Evolutionary conservation across 345 rosid genomes (phyloP).

Genomic region (Ricinus communis): DNA sequence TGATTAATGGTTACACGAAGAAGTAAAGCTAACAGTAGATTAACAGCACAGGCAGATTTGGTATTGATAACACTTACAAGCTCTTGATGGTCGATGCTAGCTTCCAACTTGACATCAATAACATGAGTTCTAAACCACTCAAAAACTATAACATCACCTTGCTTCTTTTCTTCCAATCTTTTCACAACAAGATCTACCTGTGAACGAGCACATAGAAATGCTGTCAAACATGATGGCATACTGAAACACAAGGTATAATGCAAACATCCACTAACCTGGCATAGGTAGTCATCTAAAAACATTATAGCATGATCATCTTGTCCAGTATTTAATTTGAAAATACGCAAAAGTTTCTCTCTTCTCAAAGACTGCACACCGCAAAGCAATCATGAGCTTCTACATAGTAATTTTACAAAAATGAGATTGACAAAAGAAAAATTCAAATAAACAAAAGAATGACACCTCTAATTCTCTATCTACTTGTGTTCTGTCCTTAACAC

Average conservation of each 20-base stretch:
- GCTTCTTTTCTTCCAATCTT: slow-evolving; percentile 72
- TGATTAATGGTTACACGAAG: neutral
- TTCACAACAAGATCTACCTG: slow-evolving; percentile 55
- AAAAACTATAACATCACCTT: slow-evolving; percentile 51
- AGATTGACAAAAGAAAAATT: too few species aligned
- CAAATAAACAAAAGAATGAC: neutral
- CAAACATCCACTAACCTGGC: slow-evolving; percentile 72
- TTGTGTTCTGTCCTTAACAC: slow-evolving; percentile 76
- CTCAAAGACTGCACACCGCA: slow-evolving; percentile 46
- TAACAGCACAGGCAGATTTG: neutral
- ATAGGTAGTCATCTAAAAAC: slow-evolving; percentile 79
- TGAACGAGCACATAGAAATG: too few species aligned
- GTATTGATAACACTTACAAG: slow-evolving; percentile 54
- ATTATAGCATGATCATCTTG: slow-evolving; percentile 90
- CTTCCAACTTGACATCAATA: slow-evolving; percentile 67
- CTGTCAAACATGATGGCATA: neutral
- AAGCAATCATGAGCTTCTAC: too few species aligned
- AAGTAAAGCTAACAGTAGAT: neutral
- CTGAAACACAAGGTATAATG: neutral
- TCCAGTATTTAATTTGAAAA: slow-evolving; percentile 83
- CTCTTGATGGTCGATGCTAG: slow-evolving; percentile 69
- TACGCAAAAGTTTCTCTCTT: slow-evolving; percentile 69
- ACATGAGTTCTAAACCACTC: slow-evolving; percentile 77
- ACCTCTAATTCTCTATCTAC: slow-evolving; percentile 93
- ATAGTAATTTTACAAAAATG: too few species aligned